Percentiles rank a stretch among this genome's conserved stretches.
These are phyloP conservation scores for Chlorokybus atmophyticus DNA, from an alignment of 139 green algal genomes.

Conservation along the genomic window DNA sequence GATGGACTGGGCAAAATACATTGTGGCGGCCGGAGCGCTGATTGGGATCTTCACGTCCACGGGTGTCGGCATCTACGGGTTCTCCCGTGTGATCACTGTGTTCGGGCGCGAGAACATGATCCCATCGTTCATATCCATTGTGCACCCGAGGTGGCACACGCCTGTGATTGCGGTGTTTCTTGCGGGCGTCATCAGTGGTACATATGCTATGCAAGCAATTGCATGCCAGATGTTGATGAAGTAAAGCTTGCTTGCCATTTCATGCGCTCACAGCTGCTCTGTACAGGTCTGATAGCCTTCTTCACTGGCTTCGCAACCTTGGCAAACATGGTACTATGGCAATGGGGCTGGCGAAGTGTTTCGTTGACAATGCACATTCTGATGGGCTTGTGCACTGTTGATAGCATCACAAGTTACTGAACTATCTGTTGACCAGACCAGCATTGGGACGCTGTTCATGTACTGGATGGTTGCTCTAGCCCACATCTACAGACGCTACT, in stretches of 20 bases:
- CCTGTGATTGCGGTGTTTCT: constrained; percentile 3
- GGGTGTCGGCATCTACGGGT: constrained; percentile 5
- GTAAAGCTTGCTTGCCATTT: constrained; percentile 2
- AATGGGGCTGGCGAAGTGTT: no score
- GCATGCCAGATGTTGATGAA: no score
- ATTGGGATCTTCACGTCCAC: constrained; percentile 16
- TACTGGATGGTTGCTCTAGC: constrained; percentile 16
- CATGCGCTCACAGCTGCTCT: not conserved
- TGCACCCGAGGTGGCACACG: constrained; percentile 2
- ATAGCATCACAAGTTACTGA: not conserved
- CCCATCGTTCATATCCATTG: constrained; percentile 4
- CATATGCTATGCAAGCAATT: not conserved
- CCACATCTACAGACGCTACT: constrained; percentile 13
- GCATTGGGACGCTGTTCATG: constrained; percentile 17
- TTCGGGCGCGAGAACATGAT: constrained; percentile 13
- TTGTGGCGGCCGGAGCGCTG: constrained; percentile 6
- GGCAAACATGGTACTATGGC: no score
- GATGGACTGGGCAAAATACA: constrained; percentile 18
- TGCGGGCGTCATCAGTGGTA: constrained; percentile 5
- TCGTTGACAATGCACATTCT: no score
- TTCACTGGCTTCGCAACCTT: constrained; percentile 11
- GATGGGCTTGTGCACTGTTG: not conserved
- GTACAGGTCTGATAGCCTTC: constrained; percentile 8
- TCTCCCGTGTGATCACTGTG: constrained; percentile 10
- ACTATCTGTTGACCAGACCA: not conserved